A percentile compares a stretch with the other conserved stretches of the same genome.
Conservation (phyloP, 2,329 filamentous ascomycete species). For the Penicillium capsulatum region DNA sequence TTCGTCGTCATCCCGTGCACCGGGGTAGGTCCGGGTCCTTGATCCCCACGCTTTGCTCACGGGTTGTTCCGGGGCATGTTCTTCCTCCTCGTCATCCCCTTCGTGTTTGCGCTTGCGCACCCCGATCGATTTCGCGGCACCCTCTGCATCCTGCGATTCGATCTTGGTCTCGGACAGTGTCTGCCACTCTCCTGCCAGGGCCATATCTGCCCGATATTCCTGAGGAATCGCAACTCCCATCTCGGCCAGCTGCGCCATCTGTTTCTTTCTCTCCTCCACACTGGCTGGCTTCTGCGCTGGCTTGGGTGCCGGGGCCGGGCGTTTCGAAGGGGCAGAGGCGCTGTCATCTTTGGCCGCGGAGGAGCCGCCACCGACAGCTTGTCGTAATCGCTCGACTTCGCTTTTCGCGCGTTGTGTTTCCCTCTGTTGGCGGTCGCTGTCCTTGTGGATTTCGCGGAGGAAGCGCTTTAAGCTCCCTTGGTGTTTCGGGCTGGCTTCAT, state of each 20-base stretch:
- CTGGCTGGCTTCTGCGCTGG: constrained; percentile 42
- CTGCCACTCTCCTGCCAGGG: constrained; percentile 85
- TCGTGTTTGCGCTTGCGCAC: constrained; percentile 46
- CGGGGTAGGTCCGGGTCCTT: constrained; percentile 40
- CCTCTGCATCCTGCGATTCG: constrained; percentile 43
- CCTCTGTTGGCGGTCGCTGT: constrained; percentile 72
- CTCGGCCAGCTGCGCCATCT: constrained; percentile 81
- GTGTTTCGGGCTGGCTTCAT: constrained; percentile 81
- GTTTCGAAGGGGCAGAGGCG: constrained; percentile 27
- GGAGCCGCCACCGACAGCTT: constrained; percentile 57
- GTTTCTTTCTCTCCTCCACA: constrained; percentile 68
- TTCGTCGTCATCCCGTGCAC: constrained; percentile 30
- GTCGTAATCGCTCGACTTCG: constrained; percentile 82
- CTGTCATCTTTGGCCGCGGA: constrained; percentile 20
- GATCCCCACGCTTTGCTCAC: constrained; percentile 45
- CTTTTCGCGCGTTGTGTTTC: constrained; percentile 77
- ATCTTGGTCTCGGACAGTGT: constrained; percentile 53
- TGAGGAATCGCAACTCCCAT: constrained; percentile 83
- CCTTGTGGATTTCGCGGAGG: constrained; percentile 80
- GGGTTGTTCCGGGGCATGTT: constrained; percentile 28
- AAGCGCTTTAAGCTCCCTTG: constrained; percentile 84
- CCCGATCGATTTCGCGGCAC: constrained; percentile 38
- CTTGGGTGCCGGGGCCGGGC: constrained; percentile 32
- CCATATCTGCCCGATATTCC: constrained; percentile 72
- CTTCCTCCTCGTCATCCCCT: constrained; percentile 41